Conservation (phyloP, 1,284 basidiomycete species). For the Pterulicium gracile region DNA sequence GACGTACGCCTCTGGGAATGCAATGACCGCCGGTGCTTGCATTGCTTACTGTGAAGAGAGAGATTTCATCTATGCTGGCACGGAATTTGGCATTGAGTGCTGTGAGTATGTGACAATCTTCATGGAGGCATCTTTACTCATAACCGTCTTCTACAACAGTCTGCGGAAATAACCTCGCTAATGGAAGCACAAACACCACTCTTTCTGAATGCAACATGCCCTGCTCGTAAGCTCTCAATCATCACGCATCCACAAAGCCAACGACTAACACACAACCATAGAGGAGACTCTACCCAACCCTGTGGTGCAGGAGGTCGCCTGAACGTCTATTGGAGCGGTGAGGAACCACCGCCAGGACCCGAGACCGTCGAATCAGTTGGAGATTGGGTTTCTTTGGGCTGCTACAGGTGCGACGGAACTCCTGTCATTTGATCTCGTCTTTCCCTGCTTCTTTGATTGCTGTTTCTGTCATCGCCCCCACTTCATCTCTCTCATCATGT, state of each 20-base stretch:
- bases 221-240: slow-evolving; percentile 26
- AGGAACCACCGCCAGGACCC: slow-evolving; percentile 39
- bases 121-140: background rate
- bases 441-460: background rate
- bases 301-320: slow-evolving; percentile 56
- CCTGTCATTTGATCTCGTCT: slow-evolving; percentile 3
- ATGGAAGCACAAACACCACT: slow-evolving; percentile 34
- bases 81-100: slow-evolving; percentile 48
- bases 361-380: slow-evolving; percentile 39
- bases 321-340: slow-evolving; percentile 54
- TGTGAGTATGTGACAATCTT: slow-evolving; percentile 28
- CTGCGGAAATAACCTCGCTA: slow-evolving; percentile 45
- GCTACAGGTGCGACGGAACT: slow-evolving; percentile 38
- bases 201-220: slow-evolving; percentile 47
- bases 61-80: slow-evolving; percentile 48
- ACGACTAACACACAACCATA: background rate
- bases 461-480: background rate
- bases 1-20: slow-evolving; percentile 28
- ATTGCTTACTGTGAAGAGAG: slow-evolving; percentile 44
- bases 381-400: slow-evolving; percentile 53
- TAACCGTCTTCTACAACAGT: slow-evolving; percentile 24
- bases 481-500: background rate
- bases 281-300: slow-evolving; percentile 40
- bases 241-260: background rate
- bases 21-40: slow-evolving; percentile 60